These are phyloP conservation scores for Cotoneaster glaucophyllus DNA, from an alignment of 306 rosid genomes.

Conservation along the genomic window DNA sequence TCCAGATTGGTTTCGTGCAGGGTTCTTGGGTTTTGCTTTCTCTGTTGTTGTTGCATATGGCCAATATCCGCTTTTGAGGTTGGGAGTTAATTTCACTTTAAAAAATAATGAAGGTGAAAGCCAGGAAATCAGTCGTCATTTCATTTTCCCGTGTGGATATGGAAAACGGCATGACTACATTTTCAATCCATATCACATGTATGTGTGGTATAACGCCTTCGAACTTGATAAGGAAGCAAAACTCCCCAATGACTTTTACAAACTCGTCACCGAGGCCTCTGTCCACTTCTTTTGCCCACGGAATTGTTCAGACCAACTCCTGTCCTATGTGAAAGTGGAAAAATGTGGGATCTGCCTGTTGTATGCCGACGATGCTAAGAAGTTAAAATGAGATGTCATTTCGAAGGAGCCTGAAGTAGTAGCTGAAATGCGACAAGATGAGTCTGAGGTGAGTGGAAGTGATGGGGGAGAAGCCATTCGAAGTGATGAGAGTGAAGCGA, in stretches of 20 bases:
- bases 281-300: not conserved
- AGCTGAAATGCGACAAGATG: not conserved
- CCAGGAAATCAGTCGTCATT: not conserved
- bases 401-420: not conserved
- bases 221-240: not conserved
- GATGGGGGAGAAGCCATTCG: not conserved
- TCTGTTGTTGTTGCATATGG: not conserved
- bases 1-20: not conserved
- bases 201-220: not conserved
- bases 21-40: slow-evolving; percentile 19
- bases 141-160: too few relatives aligned
- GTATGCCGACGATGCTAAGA: not conserved
- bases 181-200: not conserved
- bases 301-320: not conserved
- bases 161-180: not conserved
- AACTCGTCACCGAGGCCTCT: not conserved
- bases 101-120: not conserved
- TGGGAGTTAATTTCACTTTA: not conserved
- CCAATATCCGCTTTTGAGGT: not conserved
- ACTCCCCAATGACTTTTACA: not conserved
- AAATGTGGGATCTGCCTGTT: not conserved
- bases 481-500: not conserved
- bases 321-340: not conserved
- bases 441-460: not conserved
- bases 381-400: not conserved